Percentiles rank a stretch among this genome's conserved stretches.
phyloP scores from a whole-genome alignment of 176 grass and related monocot genomes.

The Oryza glaberrima region DNA sequence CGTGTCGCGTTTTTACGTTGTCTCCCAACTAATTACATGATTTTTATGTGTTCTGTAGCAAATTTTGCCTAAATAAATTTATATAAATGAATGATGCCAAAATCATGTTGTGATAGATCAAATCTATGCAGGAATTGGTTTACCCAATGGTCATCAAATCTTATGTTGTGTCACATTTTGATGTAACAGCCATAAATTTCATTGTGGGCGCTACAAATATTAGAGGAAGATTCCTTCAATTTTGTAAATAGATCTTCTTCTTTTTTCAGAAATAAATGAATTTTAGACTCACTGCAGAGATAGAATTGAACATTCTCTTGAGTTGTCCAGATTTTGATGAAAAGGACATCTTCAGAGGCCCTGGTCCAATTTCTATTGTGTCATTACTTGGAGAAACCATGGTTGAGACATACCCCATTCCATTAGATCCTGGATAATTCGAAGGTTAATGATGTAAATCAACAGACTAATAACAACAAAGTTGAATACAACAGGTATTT shows the following conservation, averaged over 20 bases:
- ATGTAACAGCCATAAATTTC: background rate
- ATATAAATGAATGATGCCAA: background rate
- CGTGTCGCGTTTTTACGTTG: too few species aligned
- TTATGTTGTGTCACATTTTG: background rate
- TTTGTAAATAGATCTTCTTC: background rate
- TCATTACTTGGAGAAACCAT: conserved; percentile 51
- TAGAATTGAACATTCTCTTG: conserved; percentile 62
- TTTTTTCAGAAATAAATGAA: background rate
- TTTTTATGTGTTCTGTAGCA: too few species aligned
- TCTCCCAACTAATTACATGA: too few species aligned
- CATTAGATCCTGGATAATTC: conserved; percentile 38
- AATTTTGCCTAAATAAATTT: background rate
- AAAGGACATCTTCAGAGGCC: conserved; percentile 81
- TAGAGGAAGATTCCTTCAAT: background rate
- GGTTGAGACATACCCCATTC: conserved; percentile 32
- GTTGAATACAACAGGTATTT: background rate
- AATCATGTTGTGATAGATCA: background rate
- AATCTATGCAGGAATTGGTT: background rate
- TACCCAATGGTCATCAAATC: background rate
- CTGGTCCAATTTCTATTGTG: conserved; percentile 79
- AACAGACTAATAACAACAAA: background rate
- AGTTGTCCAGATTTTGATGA: conserved; percentile 78
- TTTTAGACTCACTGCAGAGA: conserved; percentile 66
- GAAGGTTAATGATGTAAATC: background rate
- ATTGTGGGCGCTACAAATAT: background rate